These are phyloP conservation scores for Claviceps sp. DNA, from an alignment of 2,329 filamentous ascomycete genomes.

Conservation along the genomic window DNA sequence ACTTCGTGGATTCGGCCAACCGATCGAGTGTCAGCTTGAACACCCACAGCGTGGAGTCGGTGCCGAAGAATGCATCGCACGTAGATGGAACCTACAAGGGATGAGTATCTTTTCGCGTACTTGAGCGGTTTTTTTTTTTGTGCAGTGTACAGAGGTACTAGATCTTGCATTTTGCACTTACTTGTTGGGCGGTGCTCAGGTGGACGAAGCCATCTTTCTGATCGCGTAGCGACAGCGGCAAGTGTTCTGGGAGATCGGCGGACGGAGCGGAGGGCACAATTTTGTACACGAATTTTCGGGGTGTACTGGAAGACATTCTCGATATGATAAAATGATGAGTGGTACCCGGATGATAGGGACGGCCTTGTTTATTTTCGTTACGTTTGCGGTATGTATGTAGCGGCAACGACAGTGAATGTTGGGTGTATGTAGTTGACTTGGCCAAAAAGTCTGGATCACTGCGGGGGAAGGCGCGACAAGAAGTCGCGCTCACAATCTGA, in stretches of 20 bases:
- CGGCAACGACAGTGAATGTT: not conserved
- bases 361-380: not conserved
- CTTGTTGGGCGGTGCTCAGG: conserved; percentile 43
- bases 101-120: not conserved
- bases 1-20: conserved; percentile 32
- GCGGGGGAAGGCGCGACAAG: not conserved
- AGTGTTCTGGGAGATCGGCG: conserved; percentile 36
- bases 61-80: conserved; percentile 30
- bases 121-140: not conserved
- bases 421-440: not conserved
- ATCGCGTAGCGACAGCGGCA: conserved; percentile 47
- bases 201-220: conserved; percentile 48
- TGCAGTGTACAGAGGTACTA: not conserved
- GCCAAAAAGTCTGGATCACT: not conserved
- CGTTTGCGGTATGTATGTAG: not conserved
- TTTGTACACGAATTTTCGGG: conserved; percentile 41
- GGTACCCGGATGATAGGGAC: too few species aligned
- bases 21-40: conserved; percentile 38
- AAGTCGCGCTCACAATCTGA: not conserved
- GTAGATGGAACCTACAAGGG: conserved; percentile 28
- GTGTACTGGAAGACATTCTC: conserved; percentile 10
- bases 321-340: too few species aligned
- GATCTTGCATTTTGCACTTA: conserved; percentile 12
- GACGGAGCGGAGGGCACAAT: conserved; percentile 41
- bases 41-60: conserved; percentile 29